phyloP scores from a whole-genome alignment of 169 alveolate species.

The Amoebophrya sp. region DNA sequence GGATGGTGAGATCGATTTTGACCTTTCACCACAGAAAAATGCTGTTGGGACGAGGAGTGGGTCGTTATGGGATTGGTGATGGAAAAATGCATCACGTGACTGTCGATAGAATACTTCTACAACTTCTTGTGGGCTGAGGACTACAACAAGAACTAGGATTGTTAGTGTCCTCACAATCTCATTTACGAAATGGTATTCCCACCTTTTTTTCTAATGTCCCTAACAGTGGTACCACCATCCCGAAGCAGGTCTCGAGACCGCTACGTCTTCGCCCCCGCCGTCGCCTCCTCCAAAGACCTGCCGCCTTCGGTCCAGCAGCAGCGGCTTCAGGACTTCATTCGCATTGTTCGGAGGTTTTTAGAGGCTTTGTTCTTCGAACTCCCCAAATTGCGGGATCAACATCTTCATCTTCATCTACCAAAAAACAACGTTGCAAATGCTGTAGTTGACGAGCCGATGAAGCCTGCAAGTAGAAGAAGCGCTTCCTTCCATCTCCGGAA shows the following conservation, averaged over 20 bases:
- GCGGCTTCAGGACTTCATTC: conserved; percentile 5
- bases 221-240: neutral
- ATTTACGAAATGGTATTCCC: neutral
- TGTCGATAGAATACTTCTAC: neutral
- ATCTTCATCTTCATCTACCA: no score
- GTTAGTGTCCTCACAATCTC: neutral
- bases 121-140: neutral
- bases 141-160: neutral
- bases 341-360: neutral
- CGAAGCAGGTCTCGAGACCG: neutral
- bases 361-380: neutral
- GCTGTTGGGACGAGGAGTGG: neutral
- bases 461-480: no score
- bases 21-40: neutral
- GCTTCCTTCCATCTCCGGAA: neutral
- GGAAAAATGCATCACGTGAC: neutral
- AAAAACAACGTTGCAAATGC: neutral
- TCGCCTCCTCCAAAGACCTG: neutral
- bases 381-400: no score
- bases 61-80: neutral
- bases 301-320: neutral
- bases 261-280: neutral
- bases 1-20: no score
- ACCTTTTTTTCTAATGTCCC: neutral
- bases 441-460: no score